Percentiles rank a stretch among this genome's conserved stretches.
These are phyloP conservation scores for Lachnum nothofagi DNA, from an alignment of 2,329 filamentous ascomycete species.

Conservation along the genomic window DNA sequence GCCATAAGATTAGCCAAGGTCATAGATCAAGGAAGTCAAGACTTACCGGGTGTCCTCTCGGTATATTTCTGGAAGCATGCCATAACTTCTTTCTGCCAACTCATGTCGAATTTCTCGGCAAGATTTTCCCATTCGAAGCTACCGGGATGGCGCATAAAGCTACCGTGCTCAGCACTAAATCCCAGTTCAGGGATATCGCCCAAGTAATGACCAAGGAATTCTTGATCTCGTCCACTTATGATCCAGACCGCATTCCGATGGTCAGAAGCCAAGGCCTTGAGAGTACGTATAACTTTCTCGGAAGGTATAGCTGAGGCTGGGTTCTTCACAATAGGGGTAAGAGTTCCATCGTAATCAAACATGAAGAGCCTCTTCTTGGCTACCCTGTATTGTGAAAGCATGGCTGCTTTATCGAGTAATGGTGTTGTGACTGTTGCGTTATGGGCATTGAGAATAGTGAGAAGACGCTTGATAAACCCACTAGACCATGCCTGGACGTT, in stretches of 20 bases:
- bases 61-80: slow-evolving; percentile 84
- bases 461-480: slow-evolving; percentile 70
- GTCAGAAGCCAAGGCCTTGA: slow-evolving; percentile 75
- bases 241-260: slow-evolving; percentile 92
- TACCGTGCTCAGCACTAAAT: slow-evolving; percentile 95
- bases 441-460: slow-evolving; percentile 73
- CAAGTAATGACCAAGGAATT: slow-evolving; percentile 83
- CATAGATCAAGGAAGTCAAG: not conserved
- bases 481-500: slow-evolving; percentile 83
- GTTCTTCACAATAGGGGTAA: slow-evolving; percentile 91
- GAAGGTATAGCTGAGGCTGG: slow-evolving; percentile 85
- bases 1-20: not conserved
- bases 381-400: slow-evolving; percentile 69
- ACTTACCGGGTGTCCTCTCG: slow-evolving; percentile 72
- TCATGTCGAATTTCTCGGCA: slow-evolving; percentile 81
- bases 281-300: slow-evolving; percentile 70
- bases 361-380: slow-evolving; percentile 83
- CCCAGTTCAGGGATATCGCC: slow-evolving; percentile 86
- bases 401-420: slow-evolving; percentile 66
- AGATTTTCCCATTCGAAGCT: slow-evolving; percentile 80
- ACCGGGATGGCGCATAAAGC: slow-evolving; percentile 81
- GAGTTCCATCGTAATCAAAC: slow-evolving; percentile 97
- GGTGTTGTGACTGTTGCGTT: slow-evolving; percentile 74
- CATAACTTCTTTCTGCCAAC: slow-evolving; percentile 82
- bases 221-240: slow-evolving; percentile 89